Conservation (phyloP, 805 yeast genomes). For the Hanseniaspora mollemarum region DNA sequence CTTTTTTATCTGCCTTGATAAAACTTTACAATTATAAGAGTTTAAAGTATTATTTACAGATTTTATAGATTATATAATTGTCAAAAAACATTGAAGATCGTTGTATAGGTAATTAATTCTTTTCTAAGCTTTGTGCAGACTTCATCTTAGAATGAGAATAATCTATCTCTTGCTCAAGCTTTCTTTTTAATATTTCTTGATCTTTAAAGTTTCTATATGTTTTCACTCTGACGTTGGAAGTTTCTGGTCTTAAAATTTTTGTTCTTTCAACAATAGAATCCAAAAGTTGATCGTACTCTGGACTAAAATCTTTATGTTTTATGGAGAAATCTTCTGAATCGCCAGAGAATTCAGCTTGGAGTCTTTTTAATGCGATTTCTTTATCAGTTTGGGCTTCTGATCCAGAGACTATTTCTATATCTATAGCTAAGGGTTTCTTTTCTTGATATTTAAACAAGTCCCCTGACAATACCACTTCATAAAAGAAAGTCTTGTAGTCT, state of each 20-base stretch:
- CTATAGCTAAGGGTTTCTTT: constrained; percentile 65
- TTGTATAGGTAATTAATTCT: background rate
- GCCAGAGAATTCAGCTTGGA: constrained; percentile 30
- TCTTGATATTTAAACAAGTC: constrained; percentile 38
- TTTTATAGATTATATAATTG: background rate
- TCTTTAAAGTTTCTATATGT: constrained; percentile 7
- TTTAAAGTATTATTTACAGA: background rate
- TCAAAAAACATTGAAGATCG: no score
- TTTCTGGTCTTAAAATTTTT: constrained; percentile 7
- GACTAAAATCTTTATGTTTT: background rate
- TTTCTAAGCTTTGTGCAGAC: background rate
- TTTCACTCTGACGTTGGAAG: constrained; percentile 13
- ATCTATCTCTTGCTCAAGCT: constrained; percentile 3
- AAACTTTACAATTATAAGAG: no score
- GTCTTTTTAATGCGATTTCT: constrained; percentile 38
- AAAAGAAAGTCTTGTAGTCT: constrained; percentile 25
- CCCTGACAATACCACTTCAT: constrained; percentile 27
- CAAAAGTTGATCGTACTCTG: constrained; percentile 15
- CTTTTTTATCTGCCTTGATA: no score
- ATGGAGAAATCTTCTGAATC: constrained; percentile 20
- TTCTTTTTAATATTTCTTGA: constrained; percentile 3
- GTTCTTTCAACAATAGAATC: constrained; percentile 5
- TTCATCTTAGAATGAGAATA: background rate
- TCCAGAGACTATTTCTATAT: constrained; percentile 41
- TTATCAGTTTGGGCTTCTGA: constrained; percentile 36